Conservation (phyloP, 371 early-diverging fungal genomes). For the Capniomyces stellatus region DNA sequence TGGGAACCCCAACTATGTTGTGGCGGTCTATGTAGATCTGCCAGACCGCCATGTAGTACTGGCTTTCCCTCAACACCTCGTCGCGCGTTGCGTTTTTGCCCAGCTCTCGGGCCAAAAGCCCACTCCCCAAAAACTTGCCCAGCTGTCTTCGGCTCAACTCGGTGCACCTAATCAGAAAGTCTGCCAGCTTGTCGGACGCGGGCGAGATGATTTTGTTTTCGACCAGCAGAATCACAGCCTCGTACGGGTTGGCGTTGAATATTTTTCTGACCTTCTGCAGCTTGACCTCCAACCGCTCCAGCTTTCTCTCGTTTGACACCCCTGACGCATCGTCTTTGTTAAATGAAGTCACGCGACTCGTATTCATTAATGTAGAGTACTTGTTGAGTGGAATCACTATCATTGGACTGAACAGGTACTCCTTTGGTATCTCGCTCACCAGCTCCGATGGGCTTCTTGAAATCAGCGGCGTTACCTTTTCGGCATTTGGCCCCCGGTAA, state of each 20-base stretch:
- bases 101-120: slow-evolving; percentile 20
- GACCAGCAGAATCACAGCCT: slow-evolving; percentile 48
- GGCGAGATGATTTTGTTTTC: slow-evolving; percentile 46
- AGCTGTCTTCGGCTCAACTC: slow-evolving; percentile 56
- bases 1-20: slow-evolving; percentile 39
- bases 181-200: slow-evolving; percentile 53
- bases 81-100: slow-evolving; percentile 20
- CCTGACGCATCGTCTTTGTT: slow-evolving; percentile 5
- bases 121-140: slow-evolving; percentile 45
- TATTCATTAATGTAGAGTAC: slow-evolving; percentile 7
- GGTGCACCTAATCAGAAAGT: slow-evolving; percentile 63
- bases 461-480: slow-evolving; percentile 2
- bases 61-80: slow-evolving; percentile 21
- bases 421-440: slow-evolving; percentile 3
- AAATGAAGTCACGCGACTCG: slow-evolving; percentile 16
- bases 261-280: slow-evolving; percentile 27
- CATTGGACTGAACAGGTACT: slow-evolving; percentile 12
- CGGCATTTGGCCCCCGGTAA: slow-evolving; percentile 8
- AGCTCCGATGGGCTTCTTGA: slow-evolving; percentile 4
- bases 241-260: slow-evolving; percentile 48
- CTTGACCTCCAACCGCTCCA: slow-evolving; percentile 16
- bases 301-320: slow-evolving; percentile 12
- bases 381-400: slow-evolving; percentile 17
- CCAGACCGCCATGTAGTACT: slow-evolving; percentile 33
- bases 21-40: slow-evolving; percentile 57